Evolutionary conservation across 2,329 filamentous ascomycete genomes (phyloP).

Genomic region (Ciborinia camelliae): DNA sequence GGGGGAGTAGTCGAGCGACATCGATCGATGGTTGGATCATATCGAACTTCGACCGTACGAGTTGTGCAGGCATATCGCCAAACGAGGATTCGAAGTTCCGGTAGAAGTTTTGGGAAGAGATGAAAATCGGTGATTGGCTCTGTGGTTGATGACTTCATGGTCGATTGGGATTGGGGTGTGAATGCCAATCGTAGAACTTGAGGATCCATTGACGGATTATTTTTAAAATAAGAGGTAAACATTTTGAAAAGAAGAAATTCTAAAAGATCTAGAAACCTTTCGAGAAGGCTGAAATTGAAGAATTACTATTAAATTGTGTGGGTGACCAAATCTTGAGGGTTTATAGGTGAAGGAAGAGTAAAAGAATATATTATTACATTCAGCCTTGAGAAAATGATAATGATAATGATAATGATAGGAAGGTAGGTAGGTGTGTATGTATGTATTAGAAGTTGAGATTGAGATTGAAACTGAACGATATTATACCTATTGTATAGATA

Average conservation of each 20-base stretch:
- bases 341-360: too few species aligned
- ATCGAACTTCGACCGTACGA: conserved; percentile 36
- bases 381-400: neutral
- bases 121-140: conserved; percentile 23
- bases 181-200: conserved; percentile 4
- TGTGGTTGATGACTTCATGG: neutral
- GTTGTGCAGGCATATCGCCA: conserved; percentile 30
- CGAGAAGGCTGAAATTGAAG: neutral
- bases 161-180: conserved; percentile 4
- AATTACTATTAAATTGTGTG: neutral
- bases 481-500: too few species aligned
- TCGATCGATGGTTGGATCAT: conserved; percentile 31
- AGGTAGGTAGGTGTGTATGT: too few species aligned
- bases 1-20: conserved; percentile 41
- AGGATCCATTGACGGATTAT: conserved; percentile 8
- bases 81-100: conserved; percentile 35
- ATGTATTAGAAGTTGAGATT: neutral
- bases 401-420: too few species aligned
- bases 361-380: neutral
- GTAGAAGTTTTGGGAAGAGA: conserved; percentile 31
- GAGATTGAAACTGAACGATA: neutral
- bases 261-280: neutral
- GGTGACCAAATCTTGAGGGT: neutral
- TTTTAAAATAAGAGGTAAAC: conserved; percentile 11
- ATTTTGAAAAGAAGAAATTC: neutral